Base-by-base conservation (phyloP, 108 stramenopile genomes). In the Fragilariopsis cylindrus region DNA sequence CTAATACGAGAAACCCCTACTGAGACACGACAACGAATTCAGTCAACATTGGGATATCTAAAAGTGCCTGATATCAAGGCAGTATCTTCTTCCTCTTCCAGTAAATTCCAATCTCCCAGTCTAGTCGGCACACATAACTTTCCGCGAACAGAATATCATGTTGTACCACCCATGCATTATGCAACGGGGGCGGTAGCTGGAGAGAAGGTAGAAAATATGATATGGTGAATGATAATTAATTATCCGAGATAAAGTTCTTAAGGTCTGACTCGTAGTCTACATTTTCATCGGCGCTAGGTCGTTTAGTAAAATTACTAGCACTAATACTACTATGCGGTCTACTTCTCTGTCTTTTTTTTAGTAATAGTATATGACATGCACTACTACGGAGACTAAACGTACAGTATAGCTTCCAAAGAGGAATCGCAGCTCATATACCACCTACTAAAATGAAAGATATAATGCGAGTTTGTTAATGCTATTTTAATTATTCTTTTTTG, bases 131-230 rank as follows among this genome's bases (percentile, higher is more conserved):
- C 39, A 60, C 39, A 70, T 19, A 18, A 70, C 7, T 39, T 52
- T 12, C 66, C 85, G 18, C 94, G 85, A 58, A 95, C 92, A 8
- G 54, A 71, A 3, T 92, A 87, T 67, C 94, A 92, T 81, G 84
- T 86, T 43, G 92, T 95, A 19, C 92, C 94, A 41, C 88, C 90
- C 41, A 76, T 95, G 82, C 90, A 95, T 74, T 77, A 88, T 41
- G 82, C 85, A 15, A 84, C 86, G 57, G 93, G 93, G 7, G 93
- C 92, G 3, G 83, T 83, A 4, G 90, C 89, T 49, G 94, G 92
- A 68, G 88, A 91, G 54, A 86, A 89, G 60, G 70, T 95, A 30
- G 76, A 84, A 72, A 88, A 92, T 70, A 91, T 86, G 48, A 82
- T 85, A 57, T 95, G 94, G 94, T 95, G 88, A 68, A 12, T 9